phyloP scores from a whole-genome alignment of 345 rosid species.

The Eucalyptus polyanthemos region DNA sequence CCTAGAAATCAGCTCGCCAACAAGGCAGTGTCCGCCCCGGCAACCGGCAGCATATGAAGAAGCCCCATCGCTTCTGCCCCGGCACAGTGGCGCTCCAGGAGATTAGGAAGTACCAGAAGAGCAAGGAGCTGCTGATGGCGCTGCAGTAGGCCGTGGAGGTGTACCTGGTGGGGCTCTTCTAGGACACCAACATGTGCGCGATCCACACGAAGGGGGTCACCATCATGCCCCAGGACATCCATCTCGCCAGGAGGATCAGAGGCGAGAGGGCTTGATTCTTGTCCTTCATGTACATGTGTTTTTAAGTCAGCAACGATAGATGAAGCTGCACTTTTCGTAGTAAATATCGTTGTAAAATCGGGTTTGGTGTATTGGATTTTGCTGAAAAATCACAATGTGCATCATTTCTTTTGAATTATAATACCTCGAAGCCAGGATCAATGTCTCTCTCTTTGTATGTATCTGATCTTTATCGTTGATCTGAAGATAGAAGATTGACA shows the following conservation, averaged over 20 bases:
- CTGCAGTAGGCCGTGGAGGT: too few relatives aligned
- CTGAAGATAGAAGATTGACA: neutral
- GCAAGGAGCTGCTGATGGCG: too few relatives aligned
- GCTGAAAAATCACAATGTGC: neutral
- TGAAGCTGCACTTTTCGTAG: neutral
- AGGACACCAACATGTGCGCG: too few relatives aligned
- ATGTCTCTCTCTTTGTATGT: neutral
- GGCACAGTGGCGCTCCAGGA: too few relatives aligned
- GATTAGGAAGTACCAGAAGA: too few relatives aligned
- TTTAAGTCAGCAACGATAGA: accelerated
- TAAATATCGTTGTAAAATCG: neutral
- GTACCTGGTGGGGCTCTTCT: too few relatives aligned
- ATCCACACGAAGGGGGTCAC: too few relatives aligned
- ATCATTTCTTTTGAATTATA: neutral
- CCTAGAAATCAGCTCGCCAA: too few relatives aligned
- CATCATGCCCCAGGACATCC: too few relatives aligned
- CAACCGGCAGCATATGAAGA: too few relatives aligned
- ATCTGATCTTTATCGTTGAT: neutral
- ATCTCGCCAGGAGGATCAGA: neutral
- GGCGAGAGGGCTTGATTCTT: neutral
- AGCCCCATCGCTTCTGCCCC: too few relatives aligned
- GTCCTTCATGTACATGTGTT: neutral
- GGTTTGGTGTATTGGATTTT: neutral
- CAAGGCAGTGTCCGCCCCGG: too few relatives aligned
- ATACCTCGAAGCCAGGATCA: neutral